Conservation (phyloP, 805 yeast species). For the Saturnispora gosingensis region DNA sequence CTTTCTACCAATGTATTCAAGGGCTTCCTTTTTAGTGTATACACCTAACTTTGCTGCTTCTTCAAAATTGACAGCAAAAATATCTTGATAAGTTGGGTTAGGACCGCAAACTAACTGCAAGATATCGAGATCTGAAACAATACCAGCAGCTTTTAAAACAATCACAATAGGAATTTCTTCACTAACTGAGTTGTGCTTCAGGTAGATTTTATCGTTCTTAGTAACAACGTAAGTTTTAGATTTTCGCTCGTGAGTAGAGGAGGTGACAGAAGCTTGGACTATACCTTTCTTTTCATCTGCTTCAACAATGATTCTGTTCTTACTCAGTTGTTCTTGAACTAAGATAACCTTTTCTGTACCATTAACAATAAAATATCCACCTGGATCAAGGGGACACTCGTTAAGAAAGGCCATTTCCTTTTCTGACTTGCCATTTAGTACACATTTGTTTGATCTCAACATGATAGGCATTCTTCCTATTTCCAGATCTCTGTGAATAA, state of each 20-base stretch:
- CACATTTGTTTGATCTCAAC: conserved; percentile 90
- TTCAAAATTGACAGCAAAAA: conserved; percentile 88
- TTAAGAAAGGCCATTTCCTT: conserved; percentile 76
- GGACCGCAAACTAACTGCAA: conserved; percentile 91
- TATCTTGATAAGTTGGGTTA: conserved; percentile 80
- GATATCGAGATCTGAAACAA: conserved; percentile 85
- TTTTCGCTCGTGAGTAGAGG: conserved; percentile 96
- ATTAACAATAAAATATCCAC: conserved; percentile 95
- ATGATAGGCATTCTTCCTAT: conserved; percentile 99
- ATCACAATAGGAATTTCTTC: conserved; percentile 95
- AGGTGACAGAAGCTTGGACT: conserved; percentile 95
- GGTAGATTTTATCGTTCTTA: conserved; percentile 77
- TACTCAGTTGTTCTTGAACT: conserved; percentile 93
- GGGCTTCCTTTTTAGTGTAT: conserved; percentile 87
- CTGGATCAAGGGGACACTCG: conserved; percentile 97
- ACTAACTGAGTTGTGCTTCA: conserved; percentile 90
- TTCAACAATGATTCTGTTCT: conserved; percentile 96
- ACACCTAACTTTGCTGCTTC: conserved; percentile 82
- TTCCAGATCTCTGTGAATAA: conserved; percentile 81
- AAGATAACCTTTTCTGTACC: conserved; percentile 97
- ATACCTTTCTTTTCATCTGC: conserved; percentile 91
- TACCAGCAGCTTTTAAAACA: conserved; percentile 89
- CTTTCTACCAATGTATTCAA: conserved; percentile 80
- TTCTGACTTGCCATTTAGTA: conserved; percentile 69
- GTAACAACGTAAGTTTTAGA: conserved; percentile 95